Conservation (phyloP, 805 yeast genomes). For the Starmerella apis region DNA sequence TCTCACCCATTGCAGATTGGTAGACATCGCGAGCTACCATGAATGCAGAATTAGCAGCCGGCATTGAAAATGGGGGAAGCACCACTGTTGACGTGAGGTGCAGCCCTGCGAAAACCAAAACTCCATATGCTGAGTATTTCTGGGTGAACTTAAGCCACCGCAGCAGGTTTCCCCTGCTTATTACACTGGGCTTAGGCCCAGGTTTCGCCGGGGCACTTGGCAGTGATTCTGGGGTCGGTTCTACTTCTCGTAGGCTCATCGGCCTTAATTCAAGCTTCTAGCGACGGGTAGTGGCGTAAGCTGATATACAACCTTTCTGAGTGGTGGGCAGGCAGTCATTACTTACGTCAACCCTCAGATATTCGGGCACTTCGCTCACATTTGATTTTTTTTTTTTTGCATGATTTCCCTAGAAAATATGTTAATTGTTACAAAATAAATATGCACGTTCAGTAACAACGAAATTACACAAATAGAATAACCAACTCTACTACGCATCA, state of each 20-base stretch:
- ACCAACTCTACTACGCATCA: too few species aligned
- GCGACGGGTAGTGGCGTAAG: background rate
- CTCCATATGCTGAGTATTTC: slow-evolving; percentile 50
- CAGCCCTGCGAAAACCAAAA: slow-evolving; percentile 46
- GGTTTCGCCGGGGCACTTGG: background rate
- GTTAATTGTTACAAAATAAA: too few species aligned
- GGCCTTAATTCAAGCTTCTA: background rate
- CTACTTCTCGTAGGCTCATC: slow-evolving; percentile 1
- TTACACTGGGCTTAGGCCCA: background rate
- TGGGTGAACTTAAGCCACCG: slow-evolving; percentile 33
- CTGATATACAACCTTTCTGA: background rate
- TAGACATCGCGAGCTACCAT: slow-evolving; percentile 54
- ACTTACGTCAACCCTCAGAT: background rate
- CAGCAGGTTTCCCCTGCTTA: background rate
- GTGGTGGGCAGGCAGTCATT: background rate
- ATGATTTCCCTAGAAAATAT: too few species aligned
- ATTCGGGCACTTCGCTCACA: background rate
- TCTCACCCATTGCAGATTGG: slow-evolving; percentile 45
- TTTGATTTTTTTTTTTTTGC: too few species aligned
- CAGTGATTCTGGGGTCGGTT: slow-evolving; percentile 11
- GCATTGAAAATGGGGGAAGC: slow-evolving; percentile 41
- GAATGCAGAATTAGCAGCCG: slow-evolving; percentile 43
- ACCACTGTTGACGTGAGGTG: slow-evolving; percentile 48
- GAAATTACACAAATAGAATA: too few species aligned
- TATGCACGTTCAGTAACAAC: too few species aligned